phyloP scores from a whole-genome alignment of 2,329 filamentous ascomycete species.

The Furcasterigmium furcatum region DNA sequence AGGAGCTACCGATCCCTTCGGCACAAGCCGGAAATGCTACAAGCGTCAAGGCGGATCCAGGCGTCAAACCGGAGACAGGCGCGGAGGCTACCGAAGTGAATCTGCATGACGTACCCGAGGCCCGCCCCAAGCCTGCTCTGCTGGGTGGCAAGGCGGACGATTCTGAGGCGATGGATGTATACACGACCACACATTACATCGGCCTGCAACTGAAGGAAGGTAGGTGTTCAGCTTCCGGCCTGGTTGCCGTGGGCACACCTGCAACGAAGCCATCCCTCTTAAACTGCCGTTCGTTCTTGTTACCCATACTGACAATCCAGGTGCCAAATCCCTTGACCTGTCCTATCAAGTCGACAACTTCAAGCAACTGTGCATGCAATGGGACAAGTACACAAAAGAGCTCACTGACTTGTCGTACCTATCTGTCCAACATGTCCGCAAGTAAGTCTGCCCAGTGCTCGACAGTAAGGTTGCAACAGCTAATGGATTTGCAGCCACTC shows the following conservation, averaged over 20 bases:
- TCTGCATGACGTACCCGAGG: constrained; percentile 8
- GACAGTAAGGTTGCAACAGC: background rate
- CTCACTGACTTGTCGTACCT: constrained; percentile 62
- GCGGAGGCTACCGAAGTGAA: constrained; percentile 14
- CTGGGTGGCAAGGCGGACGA: constrained; percentile 7
- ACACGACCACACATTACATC: constrained; percentile 92
- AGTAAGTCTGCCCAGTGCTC: constrained; percentile 52
- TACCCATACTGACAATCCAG: constrained; percentile 40
- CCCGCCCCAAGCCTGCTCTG: constrained; percentile 19
- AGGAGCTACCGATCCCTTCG: background rate
- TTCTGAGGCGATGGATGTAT: constrained; percentile 46
- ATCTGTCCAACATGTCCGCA: constrained; percentile 79
- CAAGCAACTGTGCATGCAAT: constrained; percentile 74
- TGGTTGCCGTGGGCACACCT: too few relatives aligned
- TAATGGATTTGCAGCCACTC: constrained; percentile 59
- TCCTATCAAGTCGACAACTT: constrained; percentile 83
- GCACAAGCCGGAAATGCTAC: background rate
- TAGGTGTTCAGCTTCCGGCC: constrained; percentile 44
- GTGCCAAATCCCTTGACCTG: constrained; percentile 70
- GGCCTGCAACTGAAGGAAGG: constrained; percentile 77
- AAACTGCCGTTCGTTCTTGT: too few relatives aligned
- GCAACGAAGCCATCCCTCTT: too few relatives aligned
- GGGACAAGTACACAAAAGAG: constrained; percentile 72
- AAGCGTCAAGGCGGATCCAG: constrained; percentile 17
- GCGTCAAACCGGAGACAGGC: constrained; percentile 7